Evolutionary conservation across 495 filamentous ascomycete species (phyloP), one percentile per base, ranked within the genome.

Genomic region (Trichocladium antarcticum): DNA sequence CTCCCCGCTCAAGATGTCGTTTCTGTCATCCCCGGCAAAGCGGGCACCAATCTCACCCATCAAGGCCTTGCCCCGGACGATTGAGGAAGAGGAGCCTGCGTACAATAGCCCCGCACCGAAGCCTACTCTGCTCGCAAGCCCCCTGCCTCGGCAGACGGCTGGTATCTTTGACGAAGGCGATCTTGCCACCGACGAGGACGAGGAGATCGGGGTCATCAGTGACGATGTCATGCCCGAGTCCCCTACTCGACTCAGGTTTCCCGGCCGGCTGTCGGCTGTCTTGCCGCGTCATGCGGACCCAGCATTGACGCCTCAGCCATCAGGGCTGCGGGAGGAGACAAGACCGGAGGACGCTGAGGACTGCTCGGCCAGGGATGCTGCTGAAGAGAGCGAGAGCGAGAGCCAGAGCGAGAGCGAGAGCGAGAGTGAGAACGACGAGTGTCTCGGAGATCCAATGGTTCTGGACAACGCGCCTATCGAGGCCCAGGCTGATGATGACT

Each of bases 241-340:
- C 0, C 67, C 68, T 7, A 57, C 61, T 7, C 51, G 57, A 22
- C 62, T 68, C 27, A 44, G 45, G 15, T 78, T 78, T 51, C 67
- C 73, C n/a, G 73, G 73, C 2, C 62, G 74, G 8, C 63, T 76
- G 2, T 76, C 75, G 0, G 68, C 74, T 4, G 68, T 74, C 21
- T 51, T 75, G 16, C 73, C 74, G 27, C 58, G 74, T 11, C 61
- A 74, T 44, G 70, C 67, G 11, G 73, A 76, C 37, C 69, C 71
- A 1, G 58, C 66, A 8, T 56, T 74, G 22, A 59, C 56, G 31
- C 48, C 58, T 1, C 57, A 52, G 2, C 54, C 57, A 17, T 20
- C 57, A 27, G 55, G 54, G 1, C 38, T 49, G 35, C 41, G 48
- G 22, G 17, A 50, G 11, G 47, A 55, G n/a, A 29, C 38, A 15